Evolutionary conservation across 139 green algal genomes (phyloP).

Genomic region (Dunaliella sp.): DNA sequence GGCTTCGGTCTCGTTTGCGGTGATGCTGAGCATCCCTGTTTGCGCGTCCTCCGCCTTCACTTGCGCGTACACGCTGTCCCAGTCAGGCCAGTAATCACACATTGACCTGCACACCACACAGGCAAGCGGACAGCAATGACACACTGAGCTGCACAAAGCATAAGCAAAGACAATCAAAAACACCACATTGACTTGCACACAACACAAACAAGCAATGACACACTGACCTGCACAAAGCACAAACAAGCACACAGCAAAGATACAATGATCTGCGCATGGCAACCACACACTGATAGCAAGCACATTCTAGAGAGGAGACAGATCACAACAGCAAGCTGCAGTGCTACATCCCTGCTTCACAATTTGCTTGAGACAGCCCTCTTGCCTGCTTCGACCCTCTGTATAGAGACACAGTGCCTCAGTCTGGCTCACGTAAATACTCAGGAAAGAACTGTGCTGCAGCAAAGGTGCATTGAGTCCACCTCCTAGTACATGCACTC

Average conservation of each 20-base stretch:
- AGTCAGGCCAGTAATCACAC: background rate
- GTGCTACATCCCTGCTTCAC: too few relatives aligned
- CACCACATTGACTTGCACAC: background rate
- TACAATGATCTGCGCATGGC: background rate
- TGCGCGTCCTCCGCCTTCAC: background rate
- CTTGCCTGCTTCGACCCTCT: too few relatives aligned
- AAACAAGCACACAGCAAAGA: background rate
- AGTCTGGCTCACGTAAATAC: too few relatives aligned
- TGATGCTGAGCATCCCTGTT: background rate
- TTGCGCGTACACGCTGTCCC: background rate
- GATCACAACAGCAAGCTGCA: too few relatives aligned
- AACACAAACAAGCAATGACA: background rate
- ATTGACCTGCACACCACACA: background rate
- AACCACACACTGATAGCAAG: too few relatives aligned
- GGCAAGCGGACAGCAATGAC: background rate
- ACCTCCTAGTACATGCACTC: conserved; percentile 15
- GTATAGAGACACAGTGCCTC: too few relatives aligned
- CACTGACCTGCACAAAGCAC: background rate
- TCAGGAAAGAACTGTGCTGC: too few relatives aligned
- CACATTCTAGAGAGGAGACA: too few relatives aligned
- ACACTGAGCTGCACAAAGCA: background rate
- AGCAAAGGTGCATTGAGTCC: too few relatives aligned
- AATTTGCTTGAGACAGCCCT: too few relatives aligned
- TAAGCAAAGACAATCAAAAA: background rate
- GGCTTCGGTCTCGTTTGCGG: background rate